Evolutionary conservation across 495 filamentous ascomycete genomes (phyloP), one percentile per base, ranked within the genome.

Genomic region (Hyaloscypha hepaticicola): DNA sequence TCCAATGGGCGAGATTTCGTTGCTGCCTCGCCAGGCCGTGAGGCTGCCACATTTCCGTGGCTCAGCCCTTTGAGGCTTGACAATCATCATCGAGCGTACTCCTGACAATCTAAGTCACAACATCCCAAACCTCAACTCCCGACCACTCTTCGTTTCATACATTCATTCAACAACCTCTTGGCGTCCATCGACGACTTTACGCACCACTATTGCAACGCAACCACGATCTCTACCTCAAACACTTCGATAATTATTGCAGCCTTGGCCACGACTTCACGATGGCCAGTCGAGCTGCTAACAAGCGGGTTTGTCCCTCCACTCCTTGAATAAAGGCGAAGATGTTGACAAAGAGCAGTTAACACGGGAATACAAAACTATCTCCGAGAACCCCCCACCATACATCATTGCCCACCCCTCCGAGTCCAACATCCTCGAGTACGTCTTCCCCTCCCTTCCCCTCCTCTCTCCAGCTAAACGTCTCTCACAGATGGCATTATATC

Each of bases 391-490:
- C 6, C 92, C 94, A 19, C 93, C 93, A 48, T 98, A 90, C 77
- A 98, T 99, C 71, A 82, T 86, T 48, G 94, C 95, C 12, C 95
- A 97, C 75, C 95, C 95, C 12, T 96, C 93, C 8, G 96, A 99
- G 70, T 79, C 82, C 58, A 98, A 98, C 75, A 99, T 99, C 70
- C 84, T 99, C 25, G 95, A 99, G 90, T 92, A 75, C 64, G 82
- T 78, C 9, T 51, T 29, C 33, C 33, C 33, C 41, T 60, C 27
- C 9, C 33, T 34, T 21, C 53, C 53, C 27, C 68, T 26, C n/a
- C 19, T 27, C 25, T 33, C 9, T 50, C n/a, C 52, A 31, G 25
- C 60, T 58, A 34, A 70, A 53, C 49, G 27, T 31, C 25, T 21
- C 33, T 33, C 55, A n/a, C 63, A 92, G 90, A 82, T 99, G 94